A percentile compares a stretch with the other conserved stretches of the same genome.
These are phyloP conservation scores for Fusarium fracticaudum DNA, from an alignment of 2,329 filamentous ascomycete species.

Conservation along the genomic window DNA sequence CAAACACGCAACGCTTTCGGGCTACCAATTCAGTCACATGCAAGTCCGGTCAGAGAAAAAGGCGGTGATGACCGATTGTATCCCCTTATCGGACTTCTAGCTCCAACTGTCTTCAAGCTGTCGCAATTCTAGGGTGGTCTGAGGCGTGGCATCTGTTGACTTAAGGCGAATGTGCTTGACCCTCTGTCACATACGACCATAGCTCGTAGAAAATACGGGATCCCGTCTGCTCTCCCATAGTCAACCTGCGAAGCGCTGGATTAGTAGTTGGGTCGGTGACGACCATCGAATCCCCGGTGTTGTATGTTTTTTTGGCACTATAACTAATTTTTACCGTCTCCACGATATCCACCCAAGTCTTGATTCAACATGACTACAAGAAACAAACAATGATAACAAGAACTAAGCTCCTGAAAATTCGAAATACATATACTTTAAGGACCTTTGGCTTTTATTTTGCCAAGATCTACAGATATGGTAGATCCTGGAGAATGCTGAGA, in stretches of 20 bases:
- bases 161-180: neutral
- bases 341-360: neutral
- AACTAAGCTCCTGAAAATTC: neutral
- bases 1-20: neutral
- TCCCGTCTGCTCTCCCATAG: conserved; percentile 10
- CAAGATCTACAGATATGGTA: neutral
- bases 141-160: fast-evolving
- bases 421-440: fast-evolving
- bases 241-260: conserved; percentile 5
- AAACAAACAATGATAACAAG: neutral
- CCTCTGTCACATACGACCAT: neutral
- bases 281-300: conserved; percentile 11
- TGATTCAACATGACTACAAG: neutral
- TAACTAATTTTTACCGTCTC: neutral
- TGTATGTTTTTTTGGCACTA: neutral
- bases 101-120: neutral
- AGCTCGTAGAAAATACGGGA: conserved; percentile 6
- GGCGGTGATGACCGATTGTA: neutral
- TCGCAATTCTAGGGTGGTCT: neutral
- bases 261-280: conserved; percentile 9
- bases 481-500: fast-evolving
- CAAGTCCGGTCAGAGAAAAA: neutral
- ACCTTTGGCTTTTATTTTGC: no score
- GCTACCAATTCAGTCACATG: neutral
- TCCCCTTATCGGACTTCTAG: neutral